Percentiles rank a stretch among this genome's conserved stretches.
Evolutionary conservation across 306 rosid species (phyloP).

Genomic region (Acacia crassicarpa): DNA sequence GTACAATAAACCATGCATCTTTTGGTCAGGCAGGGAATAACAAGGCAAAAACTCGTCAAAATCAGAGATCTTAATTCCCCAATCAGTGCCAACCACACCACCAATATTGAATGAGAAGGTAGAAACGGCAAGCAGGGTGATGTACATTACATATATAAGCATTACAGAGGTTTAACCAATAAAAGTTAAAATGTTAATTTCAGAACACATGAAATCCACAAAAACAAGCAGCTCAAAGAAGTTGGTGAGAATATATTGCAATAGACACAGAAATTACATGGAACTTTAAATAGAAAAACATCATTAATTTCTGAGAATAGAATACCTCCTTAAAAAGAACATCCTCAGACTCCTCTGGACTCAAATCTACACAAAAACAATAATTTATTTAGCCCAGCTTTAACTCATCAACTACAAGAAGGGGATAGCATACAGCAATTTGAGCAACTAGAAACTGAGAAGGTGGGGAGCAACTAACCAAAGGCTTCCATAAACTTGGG

Average conservation of each 20-base stretch:
- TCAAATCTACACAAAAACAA: constrained; percentile 66
- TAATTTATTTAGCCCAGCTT: constrained; percentile 28
- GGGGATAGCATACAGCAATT: constrained; percentile 6
- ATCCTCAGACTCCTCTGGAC: constrained; percentile 96
- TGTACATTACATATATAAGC: not conserved
- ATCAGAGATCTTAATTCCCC: constrained; percentile 15
- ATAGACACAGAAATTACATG: constrained; percentile 12
- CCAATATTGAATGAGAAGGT: constrained; percentile 16
- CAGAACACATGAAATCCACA: constrained; percentile 15
- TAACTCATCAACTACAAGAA: constrained; percentile 28
- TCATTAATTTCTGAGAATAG: constrained; percentile 29
- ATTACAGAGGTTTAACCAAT: not conserved
- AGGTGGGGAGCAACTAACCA: constrained; percentile 55
- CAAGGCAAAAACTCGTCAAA: constrained; percentile 12
- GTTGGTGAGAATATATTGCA: not conserved
- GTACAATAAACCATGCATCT: constrained; percentile 15
- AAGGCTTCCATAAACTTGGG: constrained; percentile 94
- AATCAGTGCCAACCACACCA: constrained; percentile 22
- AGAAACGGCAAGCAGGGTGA: constrained; percentile 10
- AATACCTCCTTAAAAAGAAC: constrained; percentile 96
- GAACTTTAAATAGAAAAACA: constrained; percentile 7
- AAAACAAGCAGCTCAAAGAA: constrained; percentile 9
- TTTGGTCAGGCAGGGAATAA: constrained; percentile 10
- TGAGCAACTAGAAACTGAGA: constrained; percentile 12
- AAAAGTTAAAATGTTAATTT: not conserved